Evolutionary conservation across 2,329 filamentous ascomycete genomes (phyloP).

Genomic region (Zymoseptoria passerinii): DNA sequence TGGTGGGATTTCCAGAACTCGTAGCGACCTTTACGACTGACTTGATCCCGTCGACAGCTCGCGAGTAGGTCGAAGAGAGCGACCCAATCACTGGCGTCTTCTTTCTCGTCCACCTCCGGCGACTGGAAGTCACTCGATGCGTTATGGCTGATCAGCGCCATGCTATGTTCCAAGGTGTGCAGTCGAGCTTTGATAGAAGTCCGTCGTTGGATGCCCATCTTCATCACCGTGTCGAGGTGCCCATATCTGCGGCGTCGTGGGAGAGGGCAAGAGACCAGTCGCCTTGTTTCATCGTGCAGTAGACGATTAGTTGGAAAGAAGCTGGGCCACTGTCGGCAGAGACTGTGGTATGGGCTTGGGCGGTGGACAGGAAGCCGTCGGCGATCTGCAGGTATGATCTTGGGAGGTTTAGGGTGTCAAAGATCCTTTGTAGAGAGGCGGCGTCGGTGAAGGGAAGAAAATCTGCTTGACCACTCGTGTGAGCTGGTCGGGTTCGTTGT

Average conservation of each 20-base stretch:
- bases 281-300: slow-evolving; percentile 14
- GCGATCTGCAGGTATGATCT: slow-evolving; percentile 14
- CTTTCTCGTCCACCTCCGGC: no score
- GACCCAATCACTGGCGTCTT: not conserved
- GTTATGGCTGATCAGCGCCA: slow-evolving; percentile 3
- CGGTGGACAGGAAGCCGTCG: slow-evolving; percentile 5
- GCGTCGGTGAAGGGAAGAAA: slow-evolving; percentile 8
- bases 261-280: slow-evolving; percentile 17
- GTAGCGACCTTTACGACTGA: slow-evolving; percentile 15
- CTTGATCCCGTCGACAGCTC: slow-evolving; percentile 11
- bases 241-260: slow-evolving; percentile 3
- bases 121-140: no score
- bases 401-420: slow-evolving; percentile 9
- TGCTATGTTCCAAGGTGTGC: slow-evolving; percentile 8
- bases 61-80: slow-evolving; percentile 9
- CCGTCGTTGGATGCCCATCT: no score
- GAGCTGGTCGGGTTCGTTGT: slow-evolving; percentile 9
- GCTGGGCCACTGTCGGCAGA: not conserved
- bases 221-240: no score
- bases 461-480: slow-evolving; percentile 12
- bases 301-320: slow-evolving; percentile 8
- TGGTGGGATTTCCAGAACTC: slow-evolving; percentile 13
- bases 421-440: slow-evolving; percentile 1
- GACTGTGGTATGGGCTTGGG: slow-evolving; percentile 1
- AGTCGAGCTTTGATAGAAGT: slow-evolving; percentile 15